Percentiles rank a stretch among this genome's conserved stretches.
phyloP scores from a whole-genome alignment of 2,329 filamentous ascomycete genomes.

The Ophiostoma australiae region DNA sequence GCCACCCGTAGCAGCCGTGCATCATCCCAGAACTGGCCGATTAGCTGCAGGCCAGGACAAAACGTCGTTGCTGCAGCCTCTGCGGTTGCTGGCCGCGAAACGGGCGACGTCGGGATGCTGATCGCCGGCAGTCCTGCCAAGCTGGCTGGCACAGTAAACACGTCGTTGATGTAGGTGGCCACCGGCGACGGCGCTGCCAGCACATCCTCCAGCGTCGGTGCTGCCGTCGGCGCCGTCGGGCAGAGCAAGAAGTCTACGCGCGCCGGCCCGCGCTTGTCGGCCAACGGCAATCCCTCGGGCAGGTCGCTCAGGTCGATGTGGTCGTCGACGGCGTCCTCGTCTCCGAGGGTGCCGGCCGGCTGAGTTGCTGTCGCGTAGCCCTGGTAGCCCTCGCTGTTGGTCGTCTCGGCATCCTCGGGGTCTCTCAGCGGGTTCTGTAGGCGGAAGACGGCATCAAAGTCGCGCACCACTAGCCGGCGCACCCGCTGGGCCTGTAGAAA shows the following conservation, averaged over 20 bases:
- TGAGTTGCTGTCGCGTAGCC: background rate
- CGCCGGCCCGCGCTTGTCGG: constrained; percentile 53
- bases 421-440: constrained; percentile 60
- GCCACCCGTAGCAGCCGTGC: constrained; percentile 57
- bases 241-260: constrained; percentile 82
- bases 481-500: constrained; percentile 91
- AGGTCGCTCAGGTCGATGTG: constrained; percentile 57
- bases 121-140: constrained; percentile 85
- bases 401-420: constrained; percentile 58
- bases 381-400: constrained; percentile 51
- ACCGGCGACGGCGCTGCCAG: constrained; percentile 48
- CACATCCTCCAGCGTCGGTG: constrained; percentile 37
- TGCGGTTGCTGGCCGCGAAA: constrained; percentile 22
- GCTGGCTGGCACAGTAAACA: constrained; percentile 93
- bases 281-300: constrained; percentile 46
- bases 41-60: constrained; percentile 62
- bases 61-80: background rate
- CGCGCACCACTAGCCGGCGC: constrained; percentile 72
- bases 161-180: constrained; percentile 86
- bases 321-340: background rate
- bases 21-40: constrained; percentile 79
- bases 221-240: constrained; percentile 69
- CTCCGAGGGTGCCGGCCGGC: background rate
- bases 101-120: constrained; percentile 63
- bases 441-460: constrained; percentile 78